A percentile compares a stretch with the other conserved stretches of the same genome.
Conservation (phyloP, 1,139 yeast species). For the Lodderomyces beijingensis region DNA sequence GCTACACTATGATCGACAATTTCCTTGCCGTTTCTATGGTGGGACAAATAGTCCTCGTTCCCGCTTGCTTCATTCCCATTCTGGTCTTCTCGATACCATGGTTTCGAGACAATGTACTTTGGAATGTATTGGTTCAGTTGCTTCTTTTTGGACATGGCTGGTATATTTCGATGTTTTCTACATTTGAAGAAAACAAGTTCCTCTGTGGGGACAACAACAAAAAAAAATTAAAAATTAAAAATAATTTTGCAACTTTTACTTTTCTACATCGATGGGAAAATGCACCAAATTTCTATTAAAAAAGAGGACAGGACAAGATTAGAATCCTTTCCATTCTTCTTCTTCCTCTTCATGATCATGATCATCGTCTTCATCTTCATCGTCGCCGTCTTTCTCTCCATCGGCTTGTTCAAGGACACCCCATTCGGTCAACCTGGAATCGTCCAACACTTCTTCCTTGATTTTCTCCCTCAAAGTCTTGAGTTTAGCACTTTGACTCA, state of each 20-base stretch:
- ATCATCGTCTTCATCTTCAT: conserved; percentile 15
- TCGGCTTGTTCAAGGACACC: conserved; percentile 40
- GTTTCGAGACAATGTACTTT: conserved; percentile 26
- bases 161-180: neutral
- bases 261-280: no score
- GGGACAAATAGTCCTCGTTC: conserved; percentile 20
- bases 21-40: conserved; percentile 23
- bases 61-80: conserved; percentile 1
- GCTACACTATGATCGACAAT: conserved; percentile 29
- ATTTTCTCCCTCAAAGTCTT: conserved; percentile 68
- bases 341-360: conserved; percentile 21
- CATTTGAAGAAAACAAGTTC: no score
- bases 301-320: no score
- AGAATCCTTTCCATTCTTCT: conserved; percentile 31
- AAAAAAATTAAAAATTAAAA: neutral
- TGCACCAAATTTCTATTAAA: no score
- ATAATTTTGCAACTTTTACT: no score
- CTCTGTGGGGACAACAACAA: neutral
- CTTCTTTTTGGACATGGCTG: conserved; percentile 8
- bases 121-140: conserved; percentile 23
- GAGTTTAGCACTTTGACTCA: conserved; percentile 47
- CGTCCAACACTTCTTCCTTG: conserved; percentile 60
- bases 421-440: conserved; percentile 64
- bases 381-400: conserved; percentile 18
- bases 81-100: conserved; percentile 24